Percentiles rank a stretch among this genome's conserved stretches.
These are phyloP conservation scores for Colletotrichum sp. DNA, from an alignment of 2,329 filamentous ascomycete species.

Conservation along the genomic window DNA sequence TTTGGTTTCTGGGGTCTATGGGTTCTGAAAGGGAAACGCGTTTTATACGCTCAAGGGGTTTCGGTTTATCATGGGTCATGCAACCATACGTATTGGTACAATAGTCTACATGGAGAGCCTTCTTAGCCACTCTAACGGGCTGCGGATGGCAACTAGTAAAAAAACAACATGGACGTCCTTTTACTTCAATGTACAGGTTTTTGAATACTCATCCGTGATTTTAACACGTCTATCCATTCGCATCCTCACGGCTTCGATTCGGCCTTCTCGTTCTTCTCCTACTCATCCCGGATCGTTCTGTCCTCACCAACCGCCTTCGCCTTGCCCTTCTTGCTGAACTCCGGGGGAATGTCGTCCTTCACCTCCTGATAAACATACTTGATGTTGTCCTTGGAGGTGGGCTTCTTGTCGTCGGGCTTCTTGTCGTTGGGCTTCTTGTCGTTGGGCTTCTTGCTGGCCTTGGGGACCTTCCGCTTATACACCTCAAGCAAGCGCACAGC, in stretches of 20 bases:
- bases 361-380: neutral
- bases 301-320: neutral
- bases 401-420: neutral
- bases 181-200: conserved; percentile 9
- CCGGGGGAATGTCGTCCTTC: neutral
- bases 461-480: neutral
- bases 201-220: neutral
- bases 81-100: conserved; percentile 19
- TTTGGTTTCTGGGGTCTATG: neutral
- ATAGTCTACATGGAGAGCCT: conserved; percentile 20
- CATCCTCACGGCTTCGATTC: neutral
- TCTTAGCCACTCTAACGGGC: neutral
- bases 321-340: neutral
- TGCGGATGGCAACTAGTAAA: neutral
- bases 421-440: neutral
- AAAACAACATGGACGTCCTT: neutral
- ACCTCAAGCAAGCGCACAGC: conserved; percentile 2
- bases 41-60: neutral
- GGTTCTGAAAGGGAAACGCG: neutral
- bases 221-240: neutral
- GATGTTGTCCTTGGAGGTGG: neutral
- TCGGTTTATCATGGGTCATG: conserved; percentile 14
- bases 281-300: neutral
- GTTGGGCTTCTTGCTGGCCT: neutral
- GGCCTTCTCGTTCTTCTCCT: neutral